Conservation (phyloP, 1,284 basidiomycete species). For the Takashimella koratensis region DNA sequence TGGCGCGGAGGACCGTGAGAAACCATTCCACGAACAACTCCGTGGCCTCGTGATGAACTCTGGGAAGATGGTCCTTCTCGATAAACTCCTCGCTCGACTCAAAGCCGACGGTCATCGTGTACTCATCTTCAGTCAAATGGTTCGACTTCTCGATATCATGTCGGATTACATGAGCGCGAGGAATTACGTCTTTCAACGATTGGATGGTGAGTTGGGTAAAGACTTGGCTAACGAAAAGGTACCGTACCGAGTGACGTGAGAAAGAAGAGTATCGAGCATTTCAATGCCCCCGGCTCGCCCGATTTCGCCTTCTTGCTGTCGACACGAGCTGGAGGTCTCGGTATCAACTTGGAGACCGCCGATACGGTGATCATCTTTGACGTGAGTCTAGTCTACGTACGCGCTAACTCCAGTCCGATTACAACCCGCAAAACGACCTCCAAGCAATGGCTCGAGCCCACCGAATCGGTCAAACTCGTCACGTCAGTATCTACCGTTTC, state of each 20-base stretch:
- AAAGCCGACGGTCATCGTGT: conserved; percentile 92
- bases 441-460: conserved; percentile 99
- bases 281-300: conserved; percentile 68
- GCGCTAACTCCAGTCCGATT: conserved; percentile 45
- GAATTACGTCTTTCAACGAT: conserved; percentile 75
- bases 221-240: conserved; percentile 24
- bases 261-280: conserved; percentile 77
- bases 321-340: conserved; percentile 93
- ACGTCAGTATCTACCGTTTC: conserved; percentile 95
- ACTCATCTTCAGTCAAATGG: conserved; percentile 99
- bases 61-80: conserved; percentile 95
- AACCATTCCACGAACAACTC: conserved; percentile 70
- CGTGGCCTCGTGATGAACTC: conserved; percentile 97
- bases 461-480: conserved; percentile 94
- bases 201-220: conserved; percentile 60
- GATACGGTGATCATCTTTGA: conserved; percentile 99
- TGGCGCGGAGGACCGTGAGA: conserved; percentile 76
- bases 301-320: conserved; percentile 83
- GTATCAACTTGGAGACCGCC: conserved; percentile 97
- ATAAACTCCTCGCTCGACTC: conserved; percentile 84
- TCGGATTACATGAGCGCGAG: conserved; percentile 92
- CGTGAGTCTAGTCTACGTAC: no score
- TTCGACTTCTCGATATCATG: conserved; percentile 96
- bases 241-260: conserved; percentile 71
- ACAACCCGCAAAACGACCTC: conserved; percentile 91